Conservation (phyloP, 164 flowering plant genomes). For the Dillenia suffruticosa region DNA sequence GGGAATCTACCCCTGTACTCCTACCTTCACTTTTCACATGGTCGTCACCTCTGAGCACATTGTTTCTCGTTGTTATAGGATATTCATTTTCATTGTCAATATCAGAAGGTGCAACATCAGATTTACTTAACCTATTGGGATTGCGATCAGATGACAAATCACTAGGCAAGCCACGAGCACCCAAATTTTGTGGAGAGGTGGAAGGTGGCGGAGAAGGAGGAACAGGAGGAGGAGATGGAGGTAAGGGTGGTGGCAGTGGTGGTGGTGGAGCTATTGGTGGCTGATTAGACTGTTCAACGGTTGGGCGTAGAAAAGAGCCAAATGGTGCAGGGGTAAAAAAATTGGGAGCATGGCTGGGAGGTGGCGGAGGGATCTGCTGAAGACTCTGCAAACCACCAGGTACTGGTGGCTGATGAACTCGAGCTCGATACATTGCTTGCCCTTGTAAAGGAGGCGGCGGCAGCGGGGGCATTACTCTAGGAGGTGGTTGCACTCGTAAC, state of each 20-base stretch:
- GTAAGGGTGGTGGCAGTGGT: constrained; percentile 27
- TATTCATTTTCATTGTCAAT: constrained; percentile 9
- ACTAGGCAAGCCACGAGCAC: not conserved
- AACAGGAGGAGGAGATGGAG: constrained; percentile 28
- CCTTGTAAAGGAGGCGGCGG: constrained; percentile 44
- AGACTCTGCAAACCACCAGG: constrained; percentile 20
- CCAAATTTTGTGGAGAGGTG: constrained; percentile 4
- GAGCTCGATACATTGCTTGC: constrained; percentile 24
- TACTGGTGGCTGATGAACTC: constrained; percentile 14
- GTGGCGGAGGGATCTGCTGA: constrained; percentile 18
- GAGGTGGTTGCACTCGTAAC: constrained; percentile 20
- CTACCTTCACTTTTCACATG: constrained; percentile 7
- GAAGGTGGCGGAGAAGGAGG: constrained; percentile 32
- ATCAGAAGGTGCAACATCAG: constrained; percentile 3
- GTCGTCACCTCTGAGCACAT: constrained; percentile 5
- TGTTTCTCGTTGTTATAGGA: constrained; percentile 5
- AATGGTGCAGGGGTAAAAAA: constrained; percentile 22
- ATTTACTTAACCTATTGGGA: constrained; percentile 6
- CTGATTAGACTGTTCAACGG: constrained; percentile 15
- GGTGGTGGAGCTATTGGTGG: constrained; percentile 23
- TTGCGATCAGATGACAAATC: constrained; percentile 3
- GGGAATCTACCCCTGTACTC: constrained; percentile 10
- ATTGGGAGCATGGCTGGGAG: constrained; percentile 23
- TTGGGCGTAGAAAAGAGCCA: constrained; percentile 13
- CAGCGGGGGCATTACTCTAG: constrained; percentile 30